These are phyloP conservation scores for Entonaema liquescens DNA, from an alignment of 495 filamentous ascomycete genomes.

Conservation along the genomic window DNA sequence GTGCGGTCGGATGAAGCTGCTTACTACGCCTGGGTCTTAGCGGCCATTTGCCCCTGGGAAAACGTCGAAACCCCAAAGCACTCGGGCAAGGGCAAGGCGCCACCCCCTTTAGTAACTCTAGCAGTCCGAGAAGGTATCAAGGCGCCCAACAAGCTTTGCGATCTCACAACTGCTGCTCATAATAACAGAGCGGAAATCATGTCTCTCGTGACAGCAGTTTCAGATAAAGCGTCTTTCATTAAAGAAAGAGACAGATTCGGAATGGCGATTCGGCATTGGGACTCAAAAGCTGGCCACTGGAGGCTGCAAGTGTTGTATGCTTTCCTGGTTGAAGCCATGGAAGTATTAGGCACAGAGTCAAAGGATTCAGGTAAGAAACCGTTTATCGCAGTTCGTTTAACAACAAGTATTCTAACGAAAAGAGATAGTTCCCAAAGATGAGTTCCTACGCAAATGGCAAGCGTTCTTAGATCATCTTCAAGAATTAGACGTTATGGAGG, in stretches of 20 bases:
- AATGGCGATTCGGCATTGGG: constrained; percentile 81
- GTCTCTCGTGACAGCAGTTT: constrained; percentile 61
- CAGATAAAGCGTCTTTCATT: constrained; percentile 44
- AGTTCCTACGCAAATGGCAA: constrained; percentile 61
- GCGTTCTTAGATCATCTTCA: constrained; percentile 64
- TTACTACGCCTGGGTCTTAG: constrained; percentile 79
- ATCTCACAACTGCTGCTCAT: constrained; percentile 71
- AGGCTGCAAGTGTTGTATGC: constrained; percentile 74
- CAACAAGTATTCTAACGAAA: constrained; percentile 14
- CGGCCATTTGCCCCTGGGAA: constrained; percentile 79
- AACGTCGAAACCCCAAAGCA: constrained; percentile 58
- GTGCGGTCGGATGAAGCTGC: constrained; percentile 65
- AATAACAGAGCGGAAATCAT: constrained; percentile 67
- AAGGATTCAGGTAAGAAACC: constrained; percentile 20
- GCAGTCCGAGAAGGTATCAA: constrained; percentile 81
- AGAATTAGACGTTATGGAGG: constrained; percentile 60
- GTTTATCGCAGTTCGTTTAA: background rate
- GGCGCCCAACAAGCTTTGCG: constrained; percentile 73
- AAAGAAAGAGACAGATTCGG: constrained; percentile 65
- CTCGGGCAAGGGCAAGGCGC: constrained; percentile 53
- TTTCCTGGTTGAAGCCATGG: constrained; percentile 70
- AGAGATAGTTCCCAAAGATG: constrained; percentile 38
- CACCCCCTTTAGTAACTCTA: constrained; percentile 57
- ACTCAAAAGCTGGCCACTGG: constrained; percentile 70
- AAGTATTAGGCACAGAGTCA: constrained; percentile 34